Percentiles rank a stretch among this genome's conserved stretches.
These are phyloP conservation scores for Tolypocladium nubicola DNA, from an alignment of 2,329 filamentous ascomycete genomes.

Conservation along the genomic window DNA sequence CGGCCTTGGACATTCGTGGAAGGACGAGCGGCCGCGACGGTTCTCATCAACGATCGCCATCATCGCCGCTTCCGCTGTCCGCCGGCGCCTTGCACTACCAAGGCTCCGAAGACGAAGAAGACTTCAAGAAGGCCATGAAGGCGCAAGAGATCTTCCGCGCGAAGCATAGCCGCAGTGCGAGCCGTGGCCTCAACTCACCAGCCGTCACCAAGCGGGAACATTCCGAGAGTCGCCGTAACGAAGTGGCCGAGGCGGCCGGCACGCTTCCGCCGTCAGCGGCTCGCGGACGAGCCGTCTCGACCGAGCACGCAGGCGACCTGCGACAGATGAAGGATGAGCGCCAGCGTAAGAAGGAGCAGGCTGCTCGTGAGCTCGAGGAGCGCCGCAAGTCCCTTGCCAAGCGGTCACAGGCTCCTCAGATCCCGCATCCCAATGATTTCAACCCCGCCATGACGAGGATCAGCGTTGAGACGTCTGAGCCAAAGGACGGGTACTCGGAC, in stretches of 20 bases:
- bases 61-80: conserved; percentile 70
- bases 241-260: conserved; percentile 19
- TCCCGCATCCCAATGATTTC: conserved; percentile 60
- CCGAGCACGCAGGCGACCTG: conserved; percentile 42
- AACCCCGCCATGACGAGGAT: conserved; percentile 13
- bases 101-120: conserved; percentile 55
- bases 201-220: conserved; percentile 22
- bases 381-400: conserved; percentile 74
- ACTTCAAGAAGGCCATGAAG: conserved; percentile 40
- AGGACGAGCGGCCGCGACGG: conserved; percentile 51
- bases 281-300: conserved; percentile 26
- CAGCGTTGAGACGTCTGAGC: conserved; percentile 32
- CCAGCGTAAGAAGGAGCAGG: conserved; percentile 59
- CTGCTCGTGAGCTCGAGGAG: conserved; percentile 79
- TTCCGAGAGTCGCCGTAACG: conserved; percentile 27
- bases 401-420: conserved; percentile 67
- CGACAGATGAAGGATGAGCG: conserved; percentile 48
- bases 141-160: conserved; percentile 46
- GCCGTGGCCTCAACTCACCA: conserved; percentile 28
- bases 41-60: conserved; percentile 59
- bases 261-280: conserved; percentile 17
- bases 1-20: conserved; percentile 43
- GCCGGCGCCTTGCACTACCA: conserved; percentile 28
- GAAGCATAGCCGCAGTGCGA: conserved; percentile 42
- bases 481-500: conserved; percentile 28